phyloP scores from a whole-genome alignment of 495 filamentous ascomycete genomes.

The Penicillium turbatum region DNA sequence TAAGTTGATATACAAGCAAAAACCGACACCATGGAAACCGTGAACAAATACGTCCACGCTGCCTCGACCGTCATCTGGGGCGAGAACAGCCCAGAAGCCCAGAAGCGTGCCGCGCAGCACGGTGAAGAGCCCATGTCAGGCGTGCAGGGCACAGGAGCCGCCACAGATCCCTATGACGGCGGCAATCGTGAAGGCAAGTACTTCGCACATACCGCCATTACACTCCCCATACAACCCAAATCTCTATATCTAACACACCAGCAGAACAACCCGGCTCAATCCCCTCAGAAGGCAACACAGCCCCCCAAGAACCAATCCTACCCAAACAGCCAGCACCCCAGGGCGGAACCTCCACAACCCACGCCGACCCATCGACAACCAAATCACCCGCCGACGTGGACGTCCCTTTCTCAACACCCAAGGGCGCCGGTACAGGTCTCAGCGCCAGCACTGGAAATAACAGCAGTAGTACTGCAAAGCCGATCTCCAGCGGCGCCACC shows the following conservation, averaged over 20 bases:
- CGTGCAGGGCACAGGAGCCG: constrained; percentile 34
- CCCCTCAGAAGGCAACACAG: constrained; percentile 21
- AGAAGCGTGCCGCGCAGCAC: constrained; percentile 15
- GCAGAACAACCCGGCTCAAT: constrained; percentile 37
- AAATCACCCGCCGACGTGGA: not conserved
- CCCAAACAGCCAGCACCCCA: not conserved
- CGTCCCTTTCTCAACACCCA: not conserved
- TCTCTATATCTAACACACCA: not conserved
- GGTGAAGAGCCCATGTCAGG: constrained; percentile 43
- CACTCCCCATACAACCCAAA: not conserved
- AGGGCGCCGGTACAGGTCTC: not conserved
- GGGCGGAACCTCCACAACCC: not conserved
- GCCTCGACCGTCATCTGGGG: constrained; percentile 37
- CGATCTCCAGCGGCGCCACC: not conserved
- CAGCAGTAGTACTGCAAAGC: not conserved
- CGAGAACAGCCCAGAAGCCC: constrained; percentile 13
- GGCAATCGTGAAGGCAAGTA: constrained; percentile 42
- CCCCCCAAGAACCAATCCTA: constrained; percentile 14
- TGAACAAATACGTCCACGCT: constrained; percentile 32
- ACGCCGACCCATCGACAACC: not conserved
- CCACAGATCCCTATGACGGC: constrained; percentile 42
- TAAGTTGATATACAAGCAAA: not conserved
- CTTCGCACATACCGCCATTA: not conserved
- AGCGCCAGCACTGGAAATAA: not conserved
- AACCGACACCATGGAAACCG: constrained; percentile 32